Conservation (phyloP, 2,329 filamentous ascomycete species). For the Clarireedia sp. region DNA sequence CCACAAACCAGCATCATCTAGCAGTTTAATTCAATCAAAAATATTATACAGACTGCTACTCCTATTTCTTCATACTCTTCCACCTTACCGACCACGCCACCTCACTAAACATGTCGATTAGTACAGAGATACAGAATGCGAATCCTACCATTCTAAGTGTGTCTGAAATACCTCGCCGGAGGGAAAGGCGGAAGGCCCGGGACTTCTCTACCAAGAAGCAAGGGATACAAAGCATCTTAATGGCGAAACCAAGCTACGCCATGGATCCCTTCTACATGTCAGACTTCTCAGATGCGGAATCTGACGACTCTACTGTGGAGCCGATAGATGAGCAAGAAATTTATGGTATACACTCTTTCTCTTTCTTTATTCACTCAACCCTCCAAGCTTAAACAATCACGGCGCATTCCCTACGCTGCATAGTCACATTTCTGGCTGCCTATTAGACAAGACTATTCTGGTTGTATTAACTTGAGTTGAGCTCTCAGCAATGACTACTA, state of each 20-base stretch:
- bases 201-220: slow-evolving; percentile 32
- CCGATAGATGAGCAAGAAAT: slow-evolving; percentile 97
- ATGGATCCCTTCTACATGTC: slow-evolving; percentile 30
- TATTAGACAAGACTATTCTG: no score
- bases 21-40: no score
- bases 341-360: slow-evolving; percentile 53
- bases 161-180: slow-evolving; percentile 79
- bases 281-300: slow-evolving; percentile 27
- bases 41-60: no score
- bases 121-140: slow-evolving; percentile 53
- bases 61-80: no score
- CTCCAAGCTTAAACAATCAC: no score
- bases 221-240: slow-evolving; percentile 24
- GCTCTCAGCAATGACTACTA: no score
- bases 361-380: neutral
- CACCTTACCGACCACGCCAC: no score
- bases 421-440: neutral
- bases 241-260: slow-evolving; percentile 24
- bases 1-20: no score
- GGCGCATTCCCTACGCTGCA: no score
- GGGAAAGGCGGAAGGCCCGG: slow-evolving; percentile 43
- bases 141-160: slow-evolving; percentile 89
- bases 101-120: neutral
- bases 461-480: no score
- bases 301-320: slow-evolving; percentile 58